Evolutionary conservation across 352 stramenopile species (phyloP).

Genomic region (Globisporangium parvum): DNA sequence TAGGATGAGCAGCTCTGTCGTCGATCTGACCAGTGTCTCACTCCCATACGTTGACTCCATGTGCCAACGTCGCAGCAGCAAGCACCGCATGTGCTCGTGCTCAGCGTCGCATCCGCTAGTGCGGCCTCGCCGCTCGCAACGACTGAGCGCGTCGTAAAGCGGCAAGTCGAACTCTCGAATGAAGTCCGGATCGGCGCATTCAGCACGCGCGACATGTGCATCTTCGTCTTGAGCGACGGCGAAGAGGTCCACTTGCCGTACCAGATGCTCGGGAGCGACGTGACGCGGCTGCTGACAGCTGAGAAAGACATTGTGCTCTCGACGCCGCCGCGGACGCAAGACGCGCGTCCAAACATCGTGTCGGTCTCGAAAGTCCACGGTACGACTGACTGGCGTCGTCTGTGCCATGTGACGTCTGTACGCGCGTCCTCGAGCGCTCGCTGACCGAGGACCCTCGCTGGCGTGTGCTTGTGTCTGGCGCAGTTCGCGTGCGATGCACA

Average conservation of each 20-base stretch:
- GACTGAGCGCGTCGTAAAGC: constrained; percentile 56
- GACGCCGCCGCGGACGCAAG: constrained; percentile 41
- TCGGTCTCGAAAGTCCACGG: constrained; percentile 47
- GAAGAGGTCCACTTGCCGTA: constrained; percentile 63
- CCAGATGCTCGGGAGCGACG: constrained; percentile 40
- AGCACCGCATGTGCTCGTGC: constrained; percentile 42
- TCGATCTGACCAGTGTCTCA: too few relatives aligned
- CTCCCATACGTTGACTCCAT: not conserved
- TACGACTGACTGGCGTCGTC: constrained; percentile 17
- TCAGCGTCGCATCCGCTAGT: constrained; percentile 42
- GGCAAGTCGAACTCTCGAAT: constrained; percentile 44
- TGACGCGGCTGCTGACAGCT: constrained; percentile 25
- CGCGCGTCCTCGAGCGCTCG: too few relatives aligned
- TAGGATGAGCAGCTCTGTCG: too few relatives aligned
- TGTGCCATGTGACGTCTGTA: too few relatives aligned
- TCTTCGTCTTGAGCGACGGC: constrained; percentile 65
- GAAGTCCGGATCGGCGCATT: constrained; percentile 53
- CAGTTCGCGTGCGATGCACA: constrained; percentile 51
- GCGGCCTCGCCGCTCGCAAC: constrained; percentile 18
- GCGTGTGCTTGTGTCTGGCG: constrained; percentile 5
- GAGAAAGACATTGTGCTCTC: constrained; percentile 52
- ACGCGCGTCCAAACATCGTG: constrained; percentile 47
- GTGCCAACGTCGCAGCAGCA: constrained; percentile 10
- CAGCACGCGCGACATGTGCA: constrained; percentile 48
- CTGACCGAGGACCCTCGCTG: not conserved